Evolutionary conservation across 768 basidiomycete genomes (phyloP).

Genomic region (Leucocoprinus birnbaumii): DNA sequence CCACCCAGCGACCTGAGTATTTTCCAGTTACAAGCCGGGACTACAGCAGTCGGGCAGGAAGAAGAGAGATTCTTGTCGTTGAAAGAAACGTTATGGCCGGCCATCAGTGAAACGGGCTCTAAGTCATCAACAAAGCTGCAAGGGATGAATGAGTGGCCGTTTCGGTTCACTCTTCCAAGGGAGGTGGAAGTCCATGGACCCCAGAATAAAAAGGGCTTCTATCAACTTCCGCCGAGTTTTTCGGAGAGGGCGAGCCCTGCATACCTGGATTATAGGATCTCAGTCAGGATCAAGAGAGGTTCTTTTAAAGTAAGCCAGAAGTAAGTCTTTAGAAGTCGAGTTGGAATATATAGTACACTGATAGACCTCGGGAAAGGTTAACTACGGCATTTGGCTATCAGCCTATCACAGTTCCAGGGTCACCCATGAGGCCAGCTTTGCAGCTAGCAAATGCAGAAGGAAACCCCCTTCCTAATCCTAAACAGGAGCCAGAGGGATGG

Average conservation of each 20-base stretch:
- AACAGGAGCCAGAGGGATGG: constrained; percentile 36
- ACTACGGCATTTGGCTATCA: constrained; percentile 28
- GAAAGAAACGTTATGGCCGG: constrained; percentile 39
- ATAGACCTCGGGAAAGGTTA: constrained; percentile 19
- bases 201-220: constrained; percentile 27
- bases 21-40: constrained; percentile 40
- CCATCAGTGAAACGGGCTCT: constrained; percentile 13
- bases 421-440: constrained; percentile 32
- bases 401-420: constrained; percentile 28
- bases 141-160: constrained; percentile 48
- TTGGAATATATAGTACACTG: not conserved
- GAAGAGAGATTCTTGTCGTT: constrained; percentile 44
- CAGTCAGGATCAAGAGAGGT: constrained; percentile 47
- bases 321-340: constrained; percentile 25
- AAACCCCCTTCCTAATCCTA: constrained; percentile 28
- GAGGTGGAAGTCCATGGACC: constrained; percentile 35
- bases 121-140: constrained; percentile 31
- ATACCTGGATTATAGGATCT: constrained; percentile 54
- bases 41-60: constrained; percentile 55
- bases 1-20: too few relatives aligned
- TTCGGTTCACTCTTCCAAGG: constrained; percentile 41
- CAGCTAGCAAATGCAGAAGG: constrained; percentile 31
- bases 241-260: constrained; percentile 52
- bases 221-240: constrained; percentile 49
- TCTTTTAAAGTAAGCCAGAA: constrained; percentile 47